Percentiles rank a stretch among this genome's conserved stretches.
phyloP scores from a whole-genome alignment of 768 basidiomycete genomes.

The Naganishia randhawae region DNA sequence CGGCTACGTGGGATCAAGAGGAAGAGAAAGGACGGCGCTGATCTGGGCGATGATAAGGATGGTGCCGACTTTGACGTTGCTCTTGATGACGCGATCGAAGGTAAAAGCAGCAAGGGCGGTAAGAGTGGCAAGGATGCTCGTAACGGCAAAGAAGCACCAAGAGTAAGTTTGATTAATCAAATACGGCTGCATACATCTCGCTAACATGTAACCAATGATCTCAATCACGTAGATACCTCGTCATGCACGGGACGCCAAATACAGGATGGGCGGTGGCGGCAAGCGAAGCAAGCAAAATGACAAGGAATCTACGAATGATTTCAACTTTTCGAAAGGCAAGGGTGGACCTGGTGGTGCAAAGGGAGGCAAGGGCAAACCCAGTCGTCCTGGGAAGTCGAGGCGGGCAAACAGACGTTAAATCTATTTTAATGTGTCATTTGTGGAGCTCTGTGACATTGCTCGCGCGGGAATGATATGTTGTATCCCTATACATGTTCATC shows the following conservation, averaged over 20 bases:
- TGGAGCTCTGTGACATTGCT: background rate
- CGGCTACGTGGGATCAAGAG: conserved; percentile 81
- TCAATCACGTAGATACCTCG: conserved; percentile 58
- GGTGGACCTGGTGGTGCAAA: conserved; percentile 41
- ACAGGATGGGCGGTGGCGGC: conserved; percentile 62
- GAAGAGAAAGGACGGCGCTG: conserved; percentile 80
- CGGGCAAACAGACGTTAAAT: conserved; percentile 28
- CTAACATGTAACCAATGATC: conserved; percentile 55
- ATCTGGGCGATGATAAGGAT: conserved; percentile 58
- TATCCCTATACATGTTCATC: conserved; percentile 10
- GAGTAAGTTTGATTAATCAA: conserved; percentile 29
- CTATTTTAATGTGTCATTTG: background rate
- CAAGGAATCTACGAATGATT: conserved; percentile 71
- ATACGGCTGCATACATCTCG: background rate
- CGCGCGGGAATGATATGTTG: conserved; percentile 1
- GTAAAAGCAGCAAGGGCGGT: conserved; percentile 33
- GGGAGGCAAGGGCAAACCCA: conserved; percentile 42
- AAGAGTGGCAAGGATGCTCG: conserved; percentile 37
- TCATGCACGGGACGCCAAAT: conserved; percentile 69
- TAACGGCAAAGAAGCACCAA: conserved; percentile 35
- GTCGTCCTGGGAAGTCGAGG: conserved; percentile 38
- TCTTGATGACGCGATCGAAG: conserved; percentile 75
- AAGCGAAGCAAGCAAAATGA: conserved; percentile 77
- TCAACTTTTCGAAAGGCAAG: conserved; percentile 52
- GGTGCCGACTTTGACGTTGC: conserved; percentile 79